phyloP scores from a whole-genome alignment of 1,139 yeast genomes.

The Suhomyces ambrosiae region DNA sequence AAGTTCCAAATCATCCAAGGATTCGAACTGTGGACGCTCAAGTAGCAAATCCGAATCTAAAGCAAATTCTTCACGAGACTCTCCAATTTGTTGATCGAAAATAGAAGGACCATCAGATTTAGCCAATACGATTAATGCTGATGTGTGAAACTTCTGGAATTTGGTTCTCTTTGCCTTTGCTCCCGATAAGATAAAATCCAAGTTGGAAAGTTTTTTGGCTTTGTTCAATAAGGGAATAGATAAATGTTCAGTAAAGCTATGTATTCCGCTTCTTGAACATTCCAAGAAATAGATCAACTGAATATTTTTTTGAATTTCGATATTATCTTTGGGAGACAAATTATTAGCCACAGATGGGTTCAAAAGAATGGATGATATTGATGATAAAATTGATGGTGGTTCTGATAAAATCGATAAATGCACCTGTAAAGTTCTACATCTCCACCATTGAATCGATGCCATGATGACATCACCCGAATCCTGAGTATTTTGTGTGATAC shows the following conservation, averaged over 20 bases:
- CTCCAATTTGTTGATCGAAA: conserved; percentile 23
- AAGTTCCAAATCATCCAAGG: conserved; percentile 53
- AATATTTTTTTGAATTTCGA: conserved; percentile 35
- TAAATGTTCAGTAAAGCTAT: conserved; percentile 60
- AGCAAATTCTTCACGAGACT: conserved; percentile 55
- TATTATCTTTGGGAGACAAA: conserved; percentile 31
- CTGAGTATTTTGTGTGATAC: conserved; percentile 12
- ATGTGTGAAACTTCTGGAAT: conserved; percentile 68
- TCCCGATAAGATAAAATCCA: conserved; percentile 76
- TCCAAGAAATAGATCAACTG: conserved; percentile 62
- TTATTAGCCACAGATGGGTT: conserved; percentile 33
- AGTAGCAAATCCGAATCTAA: conserved; percentile 78
- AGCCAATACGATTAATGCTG: conserved; percentile 82
- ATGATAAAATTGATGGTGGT: conserved; percentile 48
- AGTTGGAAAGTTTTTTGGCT: conserved; percentile 60
- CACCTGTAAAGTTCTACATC: conserved; percentile 63
- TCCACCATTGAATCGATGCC: conserved; percentile 71
- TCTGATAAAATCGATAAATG: conserved; percentile 65
- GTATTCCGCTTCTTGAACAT: conserved; percentile 61
- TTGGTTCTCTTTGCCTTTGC: conserved; percentile 87
- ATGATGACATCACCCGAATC: conserved; percentile 26
- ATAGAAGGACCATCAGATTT: conserved; percentile 44
- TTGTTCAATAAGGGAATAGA: conserved; percentile 52
- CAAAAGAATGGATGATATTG: conserved; percentile 44
- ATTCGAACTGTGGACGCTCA: conserved; percentile 71